Conservation (phyloP, 2,329 filamentous ascomycete species). For the Hirsutella rhossiliensis region DNA sequence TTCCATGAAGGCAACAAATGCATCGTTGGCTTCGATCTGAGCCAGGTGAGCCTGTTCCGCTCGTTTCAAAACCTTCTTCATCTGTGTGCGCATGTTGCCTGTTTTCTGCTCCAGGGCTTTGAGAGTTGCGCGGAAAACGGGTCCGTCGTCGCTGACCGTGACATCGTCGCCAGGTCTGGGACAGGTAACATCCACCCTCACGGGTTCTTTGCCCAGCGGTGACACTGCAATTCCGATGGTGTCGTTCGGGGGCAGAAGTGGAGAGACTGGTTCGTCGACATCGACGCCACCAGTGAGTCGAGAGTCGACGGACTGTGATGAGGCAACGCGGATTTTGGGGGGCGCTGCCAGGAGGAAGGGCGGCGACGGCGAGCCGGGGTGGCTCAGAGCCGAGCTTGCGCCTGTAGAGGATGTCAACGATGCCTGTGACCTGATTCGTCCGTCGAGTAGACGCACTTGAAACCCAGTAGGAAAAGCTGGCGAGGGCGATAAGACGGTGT, state of each 20-base stretch:
- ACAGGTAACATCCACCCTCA: conserved; percentile 81
- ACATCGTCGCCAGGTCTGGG: conserved; percentile 79
- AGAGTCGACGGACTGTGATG: conserved; percentile 75
- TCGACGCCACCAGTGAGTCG: conserved; percentile 63
- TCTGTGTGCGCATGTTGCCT: conserved; percentile 80
- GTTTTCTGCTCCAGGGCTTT: conserved; percentile 95
- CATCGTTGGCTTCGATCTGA: conserved; percentile 75
- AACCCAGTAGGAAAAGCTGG: conserved; percentile 92
- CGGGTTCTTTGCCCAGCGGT: conserved; percentile 29
- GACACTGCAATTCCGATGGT: conserved; percentile 13
- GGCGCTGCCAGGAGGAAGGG: conserved; percentile 62
- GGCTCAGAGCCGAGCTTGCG: conserved; percentile 30
- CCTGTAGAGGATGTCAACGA: conserved; percentile 20
- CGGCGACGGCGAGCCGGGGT: conserved; percentile 57
- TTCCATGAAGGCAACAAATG: conserved; percentile 71
- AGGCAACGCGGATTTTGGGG: conserved; percentile 71
- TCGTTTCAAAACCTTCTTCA: conserved; percentile 91
- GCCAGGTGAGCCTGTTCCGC: conserved; percentile 80
- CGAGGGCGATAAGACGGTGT: conserved; percentile 77
- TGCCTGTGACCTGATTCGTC: background rate
- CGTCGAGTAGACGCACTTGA: conserved; percentile 44
- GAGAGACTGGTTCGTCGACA: conserved; percentile 46
- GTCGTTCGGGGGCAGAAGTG: conserved; percentile 29
- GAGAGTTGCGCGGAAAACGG: conserved; percentile 91
- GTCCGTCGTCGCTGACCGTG: conserved; percentile 78